These are phyloP conservation scores for Cystobasidium onofrii DNA, from an alignment of 768 basidiomycete species.

Conservation along the genomic window DNA sequence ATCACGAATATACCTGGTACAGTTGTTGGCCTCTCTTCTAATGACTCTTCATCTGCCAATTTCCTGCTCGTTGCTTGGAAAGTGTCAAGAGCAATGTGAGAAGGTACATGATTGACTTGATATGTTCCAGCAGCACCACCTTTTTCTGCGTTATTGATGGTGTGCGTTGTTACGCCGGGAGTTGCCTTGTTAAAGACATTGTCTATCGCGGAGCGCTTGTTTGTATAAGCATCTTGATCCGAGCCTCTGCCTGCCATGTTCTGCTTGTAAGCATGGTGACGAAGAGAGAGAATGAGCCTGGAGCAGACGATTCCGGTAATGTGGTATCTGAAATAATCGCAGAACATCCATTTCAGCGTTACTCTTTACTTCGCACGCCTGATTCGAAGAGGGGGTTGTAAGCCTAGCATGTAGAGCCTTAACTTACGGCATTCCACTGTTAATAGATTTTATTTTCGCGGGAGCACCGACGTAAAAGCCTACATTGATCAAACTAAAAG, in stretches of 20 bases:
- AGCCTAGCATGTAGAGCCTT: neutral
- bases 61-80: neutral
- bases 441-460: neutral
- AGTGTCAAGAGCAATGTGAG: neutral
- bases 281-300: neutral
- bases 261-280: neutral
- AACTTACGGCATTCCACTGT: constrained; percentile 3
- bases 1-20: neutral
- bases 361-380: no score
- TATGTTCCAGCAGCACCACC: neutral
- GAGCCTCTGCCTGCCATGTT: neutral
- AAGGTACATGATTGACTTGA: no score
- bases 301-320: neutral
- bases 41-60: constrained; percentile 1
- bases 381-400: neutral
- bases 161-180: neutral
- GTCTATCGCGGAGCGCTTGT: neutral
- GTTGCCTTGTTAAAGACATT: neutral
- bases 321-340: neutral
- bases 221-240: neutral
- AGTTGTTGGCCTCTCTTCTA: neutral
- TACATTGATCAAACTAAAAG: constrained; percentile 17
- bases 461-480: neutral
- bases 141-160: neutral
- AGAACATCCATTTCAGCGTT: no score